A percentile compares a stretch with the other conserved stretches of the same genome.
phyloP scores from a whole-genome alignment of 148 eudicot genomes.

The Polygonum maritimum region DNA sequence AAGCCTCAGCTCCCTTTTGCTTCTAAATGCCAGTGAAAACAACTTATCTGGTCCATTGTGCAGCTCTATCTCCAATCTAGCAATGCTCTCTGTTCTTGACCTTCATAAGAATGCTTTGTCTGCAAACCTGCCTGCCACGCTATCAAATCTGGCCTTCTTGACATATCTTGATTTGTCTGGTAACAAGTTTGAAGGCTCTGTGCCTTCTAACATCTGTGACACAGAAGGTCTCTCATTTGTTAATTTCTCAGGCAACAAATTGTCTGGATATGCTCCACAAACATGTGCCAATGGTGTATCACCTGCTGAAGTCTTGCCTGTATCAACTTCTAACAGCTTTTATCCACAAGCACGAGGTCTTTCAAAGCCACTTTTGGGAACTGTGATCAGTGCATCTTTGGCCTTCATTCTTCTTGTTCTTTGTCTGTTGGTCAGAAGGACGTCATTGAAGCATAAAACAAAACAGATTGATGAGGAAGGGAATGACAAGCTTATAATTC shows the following conservation, averaged over 20 bases:
- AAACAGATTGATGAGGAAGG: constrained; percentile 17
- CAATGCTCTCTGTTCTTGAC: constrained; percentile 65
- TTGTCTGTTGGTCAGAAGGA: constrained; percentile 34
- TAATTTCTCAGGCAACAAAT: constrained; percentile 57
- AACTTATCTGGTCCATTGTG: constrained; percentile 45
- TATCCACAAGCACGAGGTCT: constrained; percentile 22
- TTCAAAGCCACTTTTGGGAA: constrained; percentile 41
- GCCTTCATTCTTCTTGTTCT: constrained; percentile 29
- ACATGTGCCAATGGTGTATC: constrained; percentile 32
- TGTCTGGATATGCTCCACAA: constrained; percentile 44
- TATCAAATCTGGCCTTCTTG: constrained; percentile 56
- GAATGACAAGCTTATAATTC: constrained; percentile 28
- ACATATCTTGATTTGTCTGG: constrained; percentile 78
- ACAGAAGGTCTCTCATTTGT: constrained; percentile 48
- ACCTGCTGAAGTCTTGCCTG: constrained; percentile 22
- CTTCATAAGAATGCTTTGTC: constrained; percentile 60
- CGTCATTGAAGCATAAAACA: constrained; percentile 26
- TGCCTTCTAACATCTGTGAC: constrained; percentile 55
- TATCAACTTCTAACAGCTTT: constrained; percentile 11
- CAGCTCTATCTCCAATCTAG: constrained; percentile 50
- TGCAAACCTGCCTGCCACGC: constrained; percentile 48
- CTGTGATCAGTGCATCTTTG: constrained; percentile 27
- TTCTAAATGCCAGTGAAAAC: constrained; percentile 75
- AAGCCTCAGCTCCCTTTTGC: constrained; percentile 38
- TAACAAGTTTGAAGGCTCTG: constrained; percentile 43